A percentile compares a stretch with the other conserved stretches of the same genome.
phyloP scores from a whole-genome alignment of 1,139 yeast species.

The Candida sanyaensis region DNA sequence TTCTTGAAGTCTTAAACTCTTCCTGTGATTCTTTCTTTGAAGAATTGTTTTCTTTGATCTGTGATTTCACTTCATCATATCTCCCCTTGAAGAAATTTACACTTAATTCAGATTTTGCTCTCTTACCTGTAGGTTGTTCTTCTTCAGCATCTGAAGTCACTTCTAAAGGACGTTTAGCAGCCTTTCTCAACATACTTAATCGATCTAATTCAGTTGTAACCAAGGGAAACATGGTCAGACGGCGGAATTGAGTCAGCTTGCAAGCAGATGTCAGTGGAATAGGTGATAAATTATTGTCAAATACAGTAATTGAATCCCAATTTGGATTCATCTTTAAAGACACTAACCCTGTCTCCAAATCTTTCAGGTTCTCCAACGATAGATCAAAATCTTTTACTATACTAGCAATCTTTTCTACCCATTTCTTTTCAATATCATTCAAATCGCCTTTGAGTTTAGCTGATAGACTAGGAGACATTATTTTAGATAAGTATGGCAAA shows the following conservation, averaged over 20 bases:
- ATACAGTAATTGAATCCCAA: constrained; percentile 35
- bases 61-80: constrained; percentile 33
- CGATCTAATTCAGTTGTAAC: constrained; percentile 44
- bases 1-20: constrained; percentile 35
- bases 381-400: constrained; percentile 30
- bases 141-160: constrained; percentile 20
- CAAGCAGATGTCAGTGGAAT: constrained; percentile 14
- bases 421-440: constrained; percentile 24
- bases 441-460: constrained; percentile 28
- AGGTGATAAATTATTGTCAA: constrained; percentile 24
- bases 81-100: constrained; percentile 43
- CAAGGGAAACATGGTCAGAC: constrained; percentile 42
- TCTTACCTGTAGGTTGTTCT: constrained; percentile 29
- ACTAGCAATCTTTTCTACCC: constrained; percentile 30
- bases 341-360: constrained; percentile 32
- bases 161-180: constrained; percentile 32
- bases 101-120: constrained; percentile 23
- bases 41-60: constrained; percentile 12
- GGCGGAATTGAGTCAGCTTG: constrained; percentile 29
- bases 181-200: constrained; percentile 20
- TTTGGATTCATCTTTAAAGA: constrained; percentile 37
- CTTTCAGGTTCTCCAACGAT: constrained; percentile 34
- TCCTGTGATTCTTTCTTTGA: constrained; percentile 9
- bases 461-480: constrained; percentile 46
- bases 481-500: constrained; percentile 48